A percentile compares a stretch with the other conserved stretches of the same genome.
Conservation (phyloP, 768 basidiomycete species). For the Boletus rubescentipes region DNA sequence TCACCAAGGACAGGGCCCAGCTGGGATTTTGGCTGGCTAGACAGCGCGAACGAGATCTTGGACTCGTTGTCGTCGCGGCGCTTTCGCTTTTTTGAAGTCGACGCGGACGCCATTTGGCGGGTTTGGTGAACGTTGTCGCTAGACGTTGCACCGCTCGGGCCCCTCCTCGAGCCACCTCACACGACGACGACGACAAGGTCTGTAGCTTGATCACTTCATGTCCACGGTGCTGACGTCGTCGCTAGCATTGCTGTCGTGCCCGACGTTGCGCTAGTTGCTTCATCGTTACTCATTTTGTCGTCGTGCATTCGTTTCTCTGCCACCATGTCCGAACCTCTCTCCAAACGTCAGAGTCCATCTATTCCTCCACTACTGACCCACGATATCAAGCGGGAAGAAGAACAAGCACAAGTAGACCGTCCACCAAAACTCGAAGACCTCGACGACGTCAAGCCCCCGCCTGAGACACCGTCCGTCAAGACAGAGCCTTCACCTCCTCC, state of each 20-base stretch:
- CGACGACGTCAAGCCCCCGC: constrained; percentile 26
- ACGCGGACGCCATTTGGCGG: constrained; percentile 19
- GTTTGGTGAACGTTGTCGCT: constrained; percentile 17
- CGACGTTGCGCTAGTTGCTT: constrained; percentile 19
- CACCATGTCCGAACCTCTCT: constrained; percentile 32
- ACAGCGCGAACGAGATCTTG: constrained; percentile 38
- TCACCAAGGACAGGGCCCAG: constrained; percentile 55
- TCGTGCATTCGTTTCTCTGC: constrained; percentile 18
- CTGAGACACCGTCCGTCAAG: constrained; percentile 29
- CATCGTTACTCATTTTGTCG: constrained; percentile 26
- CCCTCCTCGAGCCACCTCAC: constrained; percentile 15
- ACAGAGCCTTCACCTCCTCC: constrained; percentile 33
- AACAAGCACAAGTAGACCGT: constrained; percentile 4
- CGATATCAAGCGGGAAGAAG: constrained; percentile 16
- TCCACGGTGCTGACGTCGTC: constrained; percentile 15
- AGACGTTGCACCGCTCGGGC: constrained; percentile 1
- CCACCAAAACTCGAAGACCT: constrained; percentile 21
- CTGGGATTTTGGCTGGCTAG: constrained; percentile 34
- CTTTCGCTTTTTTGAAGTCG: constrained; percentile 50
- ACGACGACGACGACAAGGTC: constrained; percentile 20
- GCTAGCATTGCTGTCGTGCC: constrained; percentile 14
- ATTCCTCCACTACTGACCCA: constrained; percentile 8
- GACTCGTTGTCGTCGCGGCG: constrained; percentile 39
- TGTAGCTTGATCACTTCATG: constrained; percentile 10
- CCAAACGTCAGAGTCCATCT: constrained; percentile 30